Percentiles rank a stretch among this genome's conserved stretches.
These are phyloP conservation scores for Cryptosporidium sp. DNA, from an alignment of 169 alveolate genomes.

Conservation along the genomic window DNA sequence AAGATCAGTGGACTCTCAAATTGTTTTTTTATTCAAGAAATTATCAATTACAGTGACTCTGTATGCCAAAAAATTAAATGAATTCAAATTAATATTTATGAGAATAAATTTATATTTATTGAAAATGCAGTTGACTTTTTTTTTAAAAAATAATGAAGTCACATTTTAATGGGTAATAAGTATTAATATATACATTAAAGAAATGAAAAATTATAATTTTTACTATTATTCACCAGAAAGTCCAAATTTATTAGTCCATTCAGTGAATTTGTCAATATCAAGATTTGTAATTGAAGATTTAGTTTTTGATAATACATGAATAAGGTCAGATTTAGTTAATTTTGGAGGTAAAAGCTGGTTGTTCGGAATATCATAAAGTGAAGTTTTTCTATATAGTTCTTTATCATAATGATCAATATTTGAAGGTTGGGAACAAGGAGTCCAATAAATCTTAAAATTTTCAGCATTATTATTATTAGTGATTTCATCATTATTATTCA, in stretches of 20 bases:
- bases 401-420: slow-evolving; percentile 9
- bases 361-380: slow-evolving; percentile 65
- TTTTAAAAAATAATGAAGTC: background rate
- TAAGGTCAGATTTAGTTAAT: slow-evolving; percentile 25
- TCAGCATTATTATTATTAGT: background rate
- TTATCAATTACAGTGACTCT: slow-evolving; percentile 70
- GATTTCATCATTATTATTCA: background rate
- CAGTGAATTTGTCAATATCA: slow-evolving; percentile 37
- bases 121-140: too few relatives aligned
- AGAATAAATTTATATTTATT: too few relatives aligned
- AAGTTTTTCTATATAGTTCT: slow-evolving; percentile 17
- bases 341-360: slow-evolving; percentile 68
- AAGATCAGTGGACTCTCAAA: slow-evolving; percentile 3
- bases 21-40: background rate
- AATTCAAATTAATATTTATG: too few relatives aligned
- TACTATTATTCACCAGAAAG: slow-evolving; percentile 56
- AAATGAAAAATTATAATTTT: too few relatives aligned
- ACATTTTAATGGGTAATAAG: background rate
- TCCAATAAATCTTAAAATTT: slow-evolving; percentile 27
- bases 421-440: slow-evolving; percentile 50
- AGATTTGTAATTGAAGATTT: slow-evolving; percentile 42
- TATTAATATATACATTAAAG: too few relatives aligned
- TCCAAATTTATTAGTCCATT: slow-evolving; percentile 65
- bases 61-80: slow-evolving; percentile 17
- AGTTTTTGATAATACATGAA: slow-evolving; percentile 32